phyloP scores from a whole-genome alignment of 805 yeast species.

The Clavispora asparagi region DNA sequence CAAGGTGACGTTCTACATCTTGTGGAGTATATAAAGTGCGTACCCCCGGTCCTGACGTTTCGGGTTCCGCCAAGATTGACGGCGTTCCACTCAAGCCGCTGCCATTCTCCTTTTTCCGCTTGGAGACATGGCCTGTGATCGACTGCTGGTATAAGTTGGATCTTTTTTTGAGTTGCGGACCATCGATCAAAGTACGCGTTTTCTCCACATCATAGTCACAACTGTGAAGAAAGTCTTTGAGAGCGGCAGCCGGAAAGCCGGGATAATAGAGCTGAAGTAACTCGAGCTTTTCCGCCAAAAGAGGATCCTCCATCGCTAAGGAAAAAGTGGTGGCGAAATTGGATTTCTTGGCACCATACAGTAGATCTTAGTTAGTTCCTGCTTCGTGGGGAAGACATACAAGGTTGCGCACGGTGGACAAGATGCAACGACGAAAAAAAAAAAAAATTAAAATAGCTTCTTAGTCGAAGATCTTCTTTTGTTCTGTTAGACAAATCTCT shows the following conservation, averaged over 20 bases:
- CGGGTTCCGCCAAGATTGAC: slow-evolving; percentile 3
- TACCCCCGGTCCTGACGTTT: slow-evolving; percentile 9
- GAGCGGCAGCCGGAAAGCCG: slow-evolving; percentile 29
- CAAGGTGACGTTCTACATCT: slow-evolving; percentile 42
- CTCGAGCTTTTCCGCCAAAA: slow-evolving; percentile 26
- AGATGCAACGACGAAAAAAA: background rate
- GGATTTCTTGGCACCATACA: background rate
- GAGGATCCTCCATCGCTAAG: slow-evolving; percentile 5
- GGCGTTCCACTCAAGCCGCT: slow-evolving; percentile 3
- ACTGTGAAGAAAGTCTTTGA: slow-evolving; percentile 47
- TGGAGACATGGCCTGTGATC: background rate
- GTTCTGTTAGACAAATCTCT: background rate
- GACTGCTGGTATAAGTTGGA: slow-evolving; percentile 9
- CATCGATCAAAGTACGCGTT: slow-evolving; percentile 38
- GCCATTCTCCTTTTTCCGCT: slow-evolving; percentile 6
- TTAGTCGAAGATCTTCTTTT: background rate
- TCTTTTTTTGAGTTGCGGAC: slow-evolving; percentile 15
- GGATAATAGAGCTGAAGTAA: slow-evolving; percentile 39
- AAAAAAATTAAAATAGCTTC: background rate
- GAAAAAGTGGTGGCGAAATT: background rate
- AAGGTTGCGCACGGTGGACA: background rate
- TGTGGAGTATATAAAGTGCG: slow-evolving; percentile 45
- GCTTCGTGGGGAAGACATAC: background rate
- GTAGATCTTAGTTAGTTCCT: background rate
- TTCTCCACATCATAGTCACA: slow-evolving; percentile 49